Base-by-base conservation (phyloP, 1,284 basidiomycete genomes). In the Neonothopanus nambi region DNA sequence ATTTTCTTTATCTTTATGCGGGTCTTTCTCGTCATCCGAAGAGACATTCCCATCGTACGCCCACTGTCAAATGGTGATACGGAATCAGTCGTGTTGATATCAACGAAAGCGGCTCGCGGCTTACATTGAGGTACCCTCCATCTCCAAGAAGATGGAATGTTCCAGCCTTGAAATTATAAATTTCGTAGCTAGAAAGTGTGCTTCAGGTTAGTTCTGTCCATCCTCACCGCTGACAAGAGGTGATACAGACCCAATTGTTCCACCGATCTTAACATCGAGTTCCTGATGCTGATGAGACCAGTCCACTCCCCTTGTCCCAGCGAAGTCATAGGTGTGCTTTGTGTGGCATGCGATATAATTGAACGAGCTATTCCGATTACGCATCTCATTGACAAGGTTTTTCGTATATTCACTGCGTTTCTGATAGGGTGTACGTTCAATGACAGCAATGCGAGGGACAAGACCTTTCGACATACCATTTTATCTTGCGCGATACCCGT, bases 231-330 rank as follows among this genome's bases (percentile, higher is more conserved):
- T 9, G 13, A 46, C 3, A 11, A 11, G 21, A n/a, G n/a, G n/a
- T n/a, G n/a, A n/a, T 33, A 59, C 50, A 11, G 45, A 62, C 58
- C 62, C 62, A 24, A 63, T 50, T 15, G 62, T 65, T 15, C 52
- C 52, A 18, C 54, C 56, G 36, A 63, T 15, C 39, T 49, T 52
- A 51, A 60, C 52, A 38, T 61, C 61, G 41, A 63, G 60, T 40
- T 63, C 62, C 28, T 57, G 52, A 41, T 64, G 61, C n/a, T 44
- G 17, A 43, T 63, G 63, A 39, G 40, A 55, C 63, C 62, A 63
- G 38, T 65, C 58, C 43, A 49, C 53, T 37, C 60, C 63, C 37
- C 38, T 47, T 21, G 23, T 46, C 7, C 61, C 57, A 24, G 60
- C 54, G 30, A 40, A 64, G n/a, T 63, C 35, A 1, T 53, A 55